phyloP scores from a whole-genome alignment of 441 rosid species.

The Euphorbia corollata region DNA sequence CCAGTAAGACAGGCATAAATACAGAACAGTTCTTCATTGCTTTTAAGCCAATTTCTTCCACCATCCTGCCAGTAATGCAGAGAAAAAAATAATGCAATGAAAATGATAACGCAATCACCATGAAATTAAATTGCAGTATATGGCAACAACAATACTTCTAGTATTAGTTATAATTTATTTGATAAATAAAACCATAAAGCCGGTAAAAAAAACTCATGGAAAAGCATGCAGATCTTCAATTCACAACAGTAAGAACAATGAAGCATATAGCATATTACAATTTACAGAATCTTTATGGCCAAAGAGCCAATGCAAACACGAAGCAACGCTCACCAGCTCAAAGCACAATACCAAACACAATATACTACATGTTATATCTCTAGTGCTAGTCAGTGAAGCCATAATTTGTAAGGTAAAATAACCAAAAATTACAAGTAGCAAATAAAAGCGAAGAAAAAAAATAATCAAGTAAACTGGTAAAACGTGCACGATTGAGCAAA shows the following conservation, averaged over 20 bases:
- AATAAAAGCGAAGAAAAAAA: neutral
- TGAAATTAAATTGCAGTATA: neutral
- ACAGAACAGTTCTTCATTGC: slow-evolving; percentile 54
- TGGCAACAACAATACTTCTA: neutral
- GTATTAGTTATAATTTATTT: neutral
- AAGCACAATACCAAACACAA: neutral
- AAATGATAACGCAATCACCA: neutral
- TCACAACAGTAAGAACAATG: neutral
- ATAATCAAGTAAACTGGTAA: neutral
- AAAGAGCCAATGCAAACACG: neutral
- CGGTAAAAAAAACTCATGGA: neutral
- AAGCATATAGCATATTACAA: neutral
- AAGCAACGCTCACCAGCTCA: neutral
- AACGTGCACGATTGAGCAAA: neutral
- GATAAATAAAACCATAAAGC: neutral
- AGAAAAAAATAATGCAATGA: neutral
- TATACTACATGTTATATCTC: neutral
- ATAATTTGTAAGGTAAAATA: neutral
- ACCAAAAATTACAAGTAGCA: neutral
- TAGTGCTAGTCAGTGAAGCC: no score
- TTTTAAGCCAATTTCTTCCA: slow-evolving; percentile 70
- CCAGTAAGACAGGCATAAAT: slow-evolving; percentile 55
- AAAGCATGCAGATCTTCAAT: neutral
- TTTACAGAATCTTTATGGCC: neutral
- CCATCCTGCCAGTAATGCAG: slow-evolving; percentile 55